Evolutionary conservation across 129 eudicot genomes (phyloP), one percentile per base, ranked within the genome.

Genomic region (Calendula officinalis): DNA sequence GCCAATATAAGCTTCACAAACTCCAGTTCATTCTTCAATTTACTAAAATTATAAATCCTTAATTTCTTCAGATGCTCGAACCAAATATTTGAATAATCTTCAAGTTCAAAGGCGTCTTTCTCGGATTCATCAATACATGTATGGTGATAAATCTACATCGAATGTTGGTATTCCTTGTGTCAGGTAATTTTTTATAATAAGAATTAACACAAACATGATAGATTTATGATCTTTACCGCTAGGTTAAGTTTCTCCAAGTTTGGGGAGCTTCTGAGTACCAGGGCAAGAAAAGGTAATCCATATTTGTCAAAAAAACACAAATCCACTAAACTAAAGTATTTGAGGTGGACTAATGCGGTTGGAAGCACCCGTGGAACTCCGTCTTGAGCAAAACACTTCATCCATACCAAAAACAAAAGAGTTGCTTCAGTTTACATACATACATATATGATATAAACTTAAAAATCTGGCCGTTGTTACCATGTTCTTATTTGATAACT

Each of bases 1-100:
- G 61, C 61, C 42, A 56, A 56, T 14, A 56, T 56, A 13, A 56
- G 14, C 43, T 57, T 57, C 45, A 57, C 44, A 35, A 57, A 56
- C 15, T 57, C 27, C 44, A 57, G 12, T 44, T 57, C 45, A 13
- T 8, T 35, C 22, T 38, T 9, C 11, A 5, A 0, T 17, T 13
- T 57, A 0, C 27, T 12, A 6, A 35, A 36, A 57, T 4, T 1
- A n/a, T 5, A 1, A 57, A 57, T 57, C 41, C 36, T 11, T 35
- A 57, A 38, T 38, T 57, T 44, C 3, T 37, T 13, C 11, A 57
- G 10, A 57, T 57, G 45, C 44, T 57, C 62, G 43, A 56, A 34
- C 62, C 62, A 56, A 56, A 56, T 7, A 35, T 56, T 43, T n/a
- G 62, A 34, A 33, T 55, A 55, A 15, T 38, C 36, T n/a, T 10